phyloP scores from a whole-genome alignment of 768 basidiomycete species.

The Candolleomyces efflorescens region DNA sequence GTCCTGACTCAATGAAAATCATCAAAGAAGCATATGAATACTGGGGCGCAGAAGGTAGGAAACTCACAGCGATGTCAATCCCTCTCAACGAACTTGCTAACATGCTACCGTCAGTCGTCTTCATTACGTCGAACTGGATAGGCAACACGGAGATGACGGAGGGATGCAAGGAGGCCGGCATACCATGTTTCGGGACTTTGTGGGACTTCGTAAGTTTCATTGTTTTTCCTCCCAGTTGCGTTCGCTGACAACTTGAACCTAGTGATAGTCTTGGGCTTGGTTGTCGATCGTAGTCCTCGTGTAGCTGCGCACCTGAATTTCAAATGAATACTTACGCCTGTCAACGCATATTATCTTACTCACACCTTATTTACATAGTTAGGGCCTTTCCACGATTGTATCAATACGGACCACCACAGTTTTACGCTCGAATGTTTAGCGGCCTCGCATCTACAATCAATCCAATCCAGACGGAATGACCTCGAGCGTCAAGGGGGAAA shows the following conservation, averaged over 20 bases:
- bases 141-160: conserved; percentile 79
- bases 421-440: not conserved
- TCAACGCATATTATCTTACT: not conserved
- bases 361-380: conserved; percentile 18
- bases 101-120: conserved; percentile 46
- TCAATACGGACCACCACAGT: conserved; percentile 16
- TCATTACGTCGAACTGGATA: conserved; percentile 80
- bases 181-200: conserved; percentile 64
- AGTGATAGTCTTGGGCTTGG: conserved; percentile 12
- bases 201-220: conserved; percentile 56
- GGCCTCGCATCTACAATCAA: conserved; percentile 6
- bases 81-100: not conserved
- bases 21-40: conserved; percentile 62
- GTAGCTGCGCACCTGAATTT: not conserved
- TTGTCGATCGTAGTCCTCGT: not conserved
- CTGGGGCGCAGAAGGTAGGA: conserved; percentile 67
- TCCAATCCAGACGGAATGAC: not conserved
- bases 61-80: not conserved
- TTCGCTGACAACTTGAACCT: not conserved
- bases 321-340: not conserved
- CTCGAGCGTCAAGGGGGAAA: too few species aligned
- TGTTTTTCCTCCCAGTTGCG: not conserved
- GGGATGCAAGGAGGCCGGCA: conserved; percentile 67
- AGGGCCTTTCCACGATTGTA: conserved; percentile 25
- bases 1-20: conserved; percentile 76